phyloP scores from a whole-genome alignment of 2,329 filamentous ascomycete genomes.

The Thielaviopsis punctulata region DNA sequence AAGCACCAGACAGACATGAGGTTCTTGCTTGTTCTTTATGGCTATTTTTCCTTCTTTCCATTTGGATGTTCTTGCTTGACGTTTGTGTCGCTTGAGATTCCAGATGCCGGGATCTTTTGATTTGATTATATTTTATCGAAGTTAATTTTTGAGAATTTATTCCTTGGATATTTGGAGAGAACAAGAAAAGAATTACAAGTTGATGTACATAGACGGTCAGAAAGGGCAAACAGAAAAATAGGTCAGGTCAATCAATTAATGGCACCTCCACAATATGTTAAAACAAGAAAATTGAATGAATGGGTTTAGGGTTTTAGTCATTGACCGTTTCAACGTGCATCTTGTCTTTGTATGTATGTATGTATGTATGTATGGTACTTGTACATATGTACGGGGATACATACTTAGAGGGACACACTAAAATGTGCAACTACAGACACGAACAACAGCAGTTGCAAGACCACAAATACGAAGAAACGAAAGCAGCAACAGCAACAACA shows the following conservation, averaged over 20 bases:
- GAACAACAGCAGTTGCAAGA: not conserved
- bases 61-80: not conserved
- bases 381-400: too few relatives aligned
- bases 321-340: not conserved
- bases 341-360: too few relatives aligned
- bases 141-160: not conserved
- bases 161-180: not conserved
- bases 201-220: too few relatives aligned
- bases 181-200: not conserved
- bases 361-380: too few relatives aligned
- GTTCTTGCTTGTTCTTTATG: not conserved
- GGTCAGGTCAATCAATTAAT: too few relatives aligned
- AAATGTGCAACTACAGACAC: too few relatives aligned
- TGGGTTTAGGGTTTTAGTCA: not conserved
- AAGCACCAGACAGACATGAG: not conserved
- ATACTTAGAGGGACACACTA: too few relatives aligned
- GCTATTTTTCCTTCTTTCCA: not conserved
- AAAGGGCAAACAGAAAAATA: not conserved
- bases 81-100: not conserved
- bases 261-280: not conserved
- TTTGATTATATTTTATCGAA: not conserved
- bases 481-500: not conserved
- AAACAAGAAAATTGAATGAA: not conserved
- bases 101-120: not conserved
- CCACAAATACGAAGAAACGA: not conserved